Evolutionary conservation across 352 stramenopile genomes (phyloP), one percentile per base, ranked within the genome.

Genomic region (Pythium folliculosum): DNA sequence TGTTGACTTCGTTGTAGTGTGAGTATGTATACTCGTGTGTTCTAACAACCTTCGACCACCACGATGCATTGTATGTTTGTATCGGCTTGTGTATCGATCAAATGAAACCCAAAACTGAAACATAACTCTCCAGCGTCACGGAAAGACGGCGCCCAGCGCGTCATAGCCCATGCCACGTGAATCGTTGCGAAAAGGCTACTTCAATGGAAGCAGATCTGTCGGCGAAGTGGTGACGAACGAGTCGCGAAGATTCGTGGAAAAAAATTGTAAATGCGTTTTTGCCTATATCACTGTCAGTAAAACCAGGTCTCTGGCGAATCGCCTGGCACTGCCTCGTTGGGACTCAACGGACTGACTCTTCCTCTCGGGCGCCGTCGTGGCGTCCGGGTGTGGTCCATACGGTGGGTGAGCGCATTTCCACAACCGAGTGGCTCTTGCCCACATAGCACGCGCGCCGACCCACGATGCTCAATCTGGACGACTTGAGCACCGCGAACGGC

Each of bases 401-500:
- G 40, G 61, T 56, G 25, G 25, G 49, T 55, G 16, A 55, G 22
- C 22, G 25, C 49, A 55, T 55, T 58, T 37, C n/a, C 38, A 13
- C 30, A 44, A 45, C 38, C 40, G 12, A 58, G 51, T 58, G 51
- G 23, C 51, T 45, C 30, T 44, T 4, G 51, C n/a, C 27, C n/a
- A 58, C 51, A 16, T 58, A 45, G 30, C 51, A 47, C 40, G 40
- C 10, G 14, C 9, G 14, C 40, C 40, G 35, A 14, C 40, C 40
- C 10, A 47, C 10, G 12, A 67, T 67, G 60, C 38, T 67, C 22
- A 67, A 67, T 43, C 50, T 67, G 16, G 45, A 67, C 30, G 60
- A 67, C 25, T 23, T 67, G 35, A 60, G 23, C 19, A 60, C 47
- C 27, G 51, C 43, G 14, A 43, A 54, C 22, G 62, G 37, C 12